Conservation (phyloP, 1,139 yeast genomes). For the Saccharomycopsis hybrid region DNA sequence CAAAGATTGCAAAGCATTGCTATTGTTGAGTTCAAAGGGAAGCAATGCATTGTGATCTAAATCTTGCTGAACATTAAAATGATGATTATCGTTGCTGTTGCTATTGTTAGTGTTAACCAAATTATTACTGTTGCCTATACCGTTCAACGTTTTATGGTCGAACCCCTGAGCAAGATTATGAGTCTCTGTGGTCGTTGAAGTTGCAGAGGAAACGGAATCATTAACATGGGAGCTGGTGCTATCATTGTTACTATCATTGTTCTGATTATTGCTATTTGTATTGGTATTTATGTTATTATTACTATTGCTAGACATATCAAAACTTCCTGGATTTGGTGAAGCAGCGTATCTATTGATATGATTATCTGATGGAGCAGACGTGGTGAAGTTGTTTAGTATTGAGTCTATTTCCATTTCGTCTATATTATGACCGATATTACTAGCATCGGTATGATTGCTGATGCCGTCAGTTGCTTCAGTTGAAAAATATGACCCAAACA, state of each 20-base stretch:
- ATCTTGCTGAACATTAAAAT: background rate
- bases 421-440: background rate
- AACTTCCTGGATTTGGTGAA: background rate
- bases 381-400: conserved; percentile 13
- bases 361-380: background rate
- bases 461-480: background rate
- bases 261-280: background rate
- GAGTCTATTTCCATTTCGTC: conserved; percentile 15
- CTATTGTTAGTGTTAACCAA: too few relatives aligned
- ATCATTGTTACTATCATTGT: background rate
- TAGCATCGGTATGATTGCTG: background rate
- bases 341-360: conserved; percentile 3
- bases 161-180: too few relatives aligned
- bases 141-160: too few relatives aligned
- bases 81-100: background rate
- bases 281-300: background rate
- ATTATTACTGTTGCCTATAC: too few relatives aligned
- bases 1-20: background rate
- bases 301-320: background rate
- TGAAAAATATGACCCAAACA: background rate
- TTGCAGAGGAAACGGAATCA: conserved; percentile 1
- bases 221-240: background rate
- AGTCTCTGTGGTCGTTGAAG: background rate
- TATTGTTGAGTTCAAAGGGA: background rate
- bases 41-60: background rate